These are phyloP conservation scores for Mortierella sp. DNA, from an alignment of 371 early-diverging fungal genomes.

Conservation along the genomic window DNA sequence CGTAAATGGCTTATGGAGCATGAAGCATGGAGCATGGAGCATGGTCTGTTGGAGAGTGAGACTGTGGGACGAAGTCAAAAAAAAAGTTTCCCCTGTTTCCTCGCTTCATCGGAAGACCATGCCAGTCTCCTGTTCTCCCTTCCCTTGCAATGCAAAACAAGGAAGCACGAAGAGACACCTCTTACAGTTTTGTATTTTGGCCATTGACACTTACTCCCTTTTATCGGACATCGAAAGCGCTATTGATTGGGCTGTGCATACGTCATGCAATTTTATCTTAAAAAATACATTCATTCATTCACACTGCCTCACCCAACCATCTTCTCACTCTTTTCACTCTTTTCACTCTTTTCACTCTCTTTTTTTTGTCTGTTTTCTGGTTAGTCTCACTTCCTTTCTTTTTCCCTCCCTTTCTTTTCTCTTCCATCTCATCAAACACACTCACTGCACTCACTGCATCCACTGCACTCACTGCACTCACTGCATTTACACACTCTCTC, in stretches of 20 bases:
- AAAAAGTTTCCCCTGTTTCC: background rate
- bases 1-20: no score
- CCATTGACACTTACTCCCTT: background rate
- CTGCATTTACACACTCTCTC: background rate
- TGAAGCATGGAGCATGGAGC: background rate
- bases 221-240: no score
- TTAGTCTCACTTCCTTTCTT: background rate
- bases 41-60: conserved; percentile 4
- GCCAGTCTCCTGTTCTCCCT: background rate
- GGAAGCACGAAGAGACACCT: background rate
- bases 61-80: background rate
- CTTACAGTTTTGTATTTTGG: no score
- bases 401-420: background rate
- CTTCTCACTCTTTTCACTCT: background rate
- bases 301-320: background rate
- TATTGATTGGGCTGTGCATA: conserved; percentile 30
- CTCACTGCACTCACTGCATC: background rate
- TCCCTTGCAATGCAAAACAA: no score
- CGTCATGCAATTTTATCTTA: background rate
- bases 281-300: background rate
- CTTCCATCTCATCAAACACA: background rate
- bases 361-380: background rate
- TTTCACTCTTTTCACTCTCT: background rate
- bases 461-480: background rate
- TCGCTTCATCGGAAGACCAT: background rate